Evolutionary conservation across 2,329 filamentous ascomycete genomes (phyloP), one percentile per base, ranked within the genome.

Genomic region (Epichloe baconii): DNA sequence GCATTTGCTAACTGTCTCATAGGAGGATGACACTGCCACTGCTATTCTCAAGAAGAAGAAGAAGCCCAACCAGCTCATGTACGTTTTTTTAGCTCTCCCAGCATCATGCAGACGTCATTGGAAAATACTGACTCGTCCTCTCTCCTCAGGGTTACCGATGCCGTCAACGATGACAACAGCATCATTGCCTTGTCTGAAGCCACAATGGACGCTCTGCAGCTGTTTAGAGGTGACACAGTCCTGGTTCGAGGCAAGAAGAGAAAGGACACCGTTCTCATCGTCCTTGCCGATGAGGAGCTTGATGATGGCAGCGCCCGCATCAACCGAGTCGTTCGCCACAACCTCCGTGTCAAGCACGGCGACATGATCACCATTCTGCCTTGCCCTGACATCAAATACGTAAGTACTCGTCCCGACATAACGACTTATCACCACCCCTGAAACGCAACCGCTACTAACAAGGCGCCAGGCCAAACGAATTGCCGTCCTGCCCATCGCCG

Each of bases 31-130:
- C 67, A 88, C 85, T 56, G 82, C 93, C 49, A 98, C 93, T 44
- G 93, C 93, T 60, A 98, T 98, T 63, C 81, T 98, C 65, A 97
- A 96, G 78, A 97, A 97, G 81, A 98, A 98, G 86, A 98, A 98
- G 90, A 98, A 98, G 88, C 90, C 90, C 63, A 98, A 98, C 74
- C 94, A 91, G 66, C 74, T 98, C 69, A 95, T 98, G 89, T 95
- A 78, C 69, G 84, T 70, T 61, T 58, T 26, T 37, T 49, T 35
- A 26, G 15, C 37, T 31, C 23, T 17, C 7, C n/a, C 11, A 17
- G 23, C 23, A 6, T 40, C n/a, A 17, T 38, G 11, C 23, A 46
- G 34, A 26, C 40, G 46, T 44, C 43, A 41, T n/a, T 36, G 12
- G 12, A 43, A 44, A 8, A 15, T 46, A n/a, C 14, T 50, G 31